These are phyloP conservation scores for Deuterostichococcus epilithicus DNA, from an alignment of 139 green algal species.

Conservation along the genomic window DNA sequence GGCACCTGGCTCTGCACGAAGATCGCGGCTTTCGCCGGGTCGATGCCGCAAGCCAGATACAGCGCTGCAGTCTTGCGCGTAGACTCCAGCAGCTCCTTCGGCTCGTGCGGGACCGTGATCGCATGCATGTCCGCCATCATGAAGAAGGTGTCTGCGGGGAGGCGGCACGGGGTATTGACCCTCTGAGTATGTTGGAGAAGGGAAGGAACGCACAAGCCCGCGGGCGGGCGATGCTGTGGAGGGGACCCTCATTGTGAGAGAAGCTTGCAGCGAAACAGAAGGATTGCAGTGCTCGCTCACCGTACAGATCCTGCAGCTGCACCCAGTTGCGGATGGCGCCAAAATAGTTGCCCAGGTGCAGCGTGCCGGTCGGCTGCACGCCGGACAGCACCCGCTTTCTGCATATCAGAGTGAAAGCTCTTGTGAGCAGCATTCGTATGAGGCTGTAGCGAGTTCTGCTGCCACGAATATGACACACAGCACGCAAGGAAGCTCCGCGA, in stretches of 20 bases:
- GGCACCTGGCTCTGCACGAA: conserved; percentile 93
- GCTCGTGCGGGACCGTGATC: conserved; percentile 88
- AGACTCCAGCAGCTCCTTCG: conserved; percentile 66
- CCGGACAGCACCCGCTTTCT: conserved; percentile 87
- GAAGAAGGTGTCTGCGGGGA: conserved; percentile 83
- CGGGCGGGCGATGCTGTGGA: no score
- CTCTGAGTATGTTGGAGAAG: no score
- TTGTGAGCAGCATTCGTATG: no score
- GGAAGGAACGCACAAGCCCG: no score
- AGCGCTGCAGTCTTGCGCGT: conserved; percentile 79
- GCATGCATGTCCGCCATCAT: conserved; percentile 97
- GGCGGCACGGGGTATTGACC: no score
- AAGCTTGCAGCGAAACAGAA: no score
- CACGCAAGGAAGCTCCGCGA: no score
- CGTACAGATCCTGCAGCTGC: conserved; percentile 85
- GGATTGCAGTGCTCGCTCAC: conserved; percentile 31
- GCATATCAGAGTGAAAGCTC: neutral
- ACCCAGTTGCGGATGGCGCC: conserved; percentile 97
- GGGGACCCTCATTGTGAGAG: no score
- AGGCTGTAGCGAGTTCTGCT: no score
- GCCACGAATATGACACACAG: no score
- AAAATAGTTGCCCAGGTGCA: conserved; percentile 98
- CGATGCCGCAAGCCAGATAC: conserved; percentile 91
- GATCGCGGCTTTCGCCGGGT: conserved; percentile 69
- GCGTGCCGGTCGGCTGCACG: conserved; percentile 92